These are phyloP conservation scores for Mortierella sp. DNA, from an alignment of 371 early-diverging fungal genomes.

Conservation along the genomic window DNA sequence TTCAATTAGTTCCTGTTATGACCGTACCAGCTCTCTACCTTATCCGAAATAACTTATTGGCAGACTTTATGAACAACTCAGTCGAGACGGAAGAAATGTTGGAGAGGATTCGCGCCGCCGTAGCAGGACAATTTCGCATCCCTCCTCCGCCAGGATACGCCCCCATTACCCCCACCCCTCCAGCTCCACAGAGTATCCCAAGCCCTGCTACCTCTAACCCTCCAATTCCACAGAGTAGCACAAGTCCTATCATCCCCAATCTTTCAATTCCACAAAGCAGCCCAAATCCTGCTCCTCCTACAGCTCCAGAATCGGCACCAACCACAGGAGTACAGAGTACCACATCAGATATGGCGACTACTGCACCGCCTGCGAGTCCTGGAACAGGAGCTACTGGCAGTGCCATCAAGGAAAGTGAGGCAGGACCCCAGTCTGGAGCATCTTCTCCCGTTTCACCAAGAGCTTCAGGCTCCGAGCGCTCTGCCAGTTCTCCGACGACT, in stretches of 20 bases:
- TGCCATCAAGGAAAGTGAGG: too few species aligned
- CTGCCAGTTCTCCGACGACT: too few species aligned
- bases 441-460: too few species aligned
- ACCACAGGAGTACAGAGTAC: not conserved
- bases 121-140: conserved; percentile 34
- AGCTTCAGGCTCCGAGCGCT: too few species aligned
- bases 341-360: not conserved
- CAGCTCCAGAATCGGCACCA: not conserved
- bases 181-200: not conserved
- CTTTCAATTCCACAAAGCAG: not conserved
- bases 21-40: conserved; percentile 41
- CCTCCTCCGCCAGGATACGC: conserved; percentile 21
- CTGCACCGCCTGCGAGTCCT: not conserved
- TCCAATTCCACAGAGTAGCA: not conserved
- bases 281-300: not conserved
- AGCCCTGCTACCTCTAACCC: not conserved
- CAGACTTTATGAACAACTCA: conserved; percentile 40
- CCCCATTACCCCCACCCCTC: not conserved
- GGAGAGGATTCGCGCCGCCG: conserved; percentile 34
- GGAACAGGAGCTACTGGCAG: too few species aligned
- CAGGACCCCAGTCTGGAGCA: too few species aligned
- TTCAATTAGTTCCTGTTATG: conserved; percentile 39
- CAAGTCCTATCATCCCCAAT: not conserved
- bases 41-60: conserved; percentile 43
- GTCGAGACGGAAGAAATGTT: conserved; percentile 38